Conservation (phyloP, 176 grass and related monocot species). For the Oryza brachyantha region DNA sequence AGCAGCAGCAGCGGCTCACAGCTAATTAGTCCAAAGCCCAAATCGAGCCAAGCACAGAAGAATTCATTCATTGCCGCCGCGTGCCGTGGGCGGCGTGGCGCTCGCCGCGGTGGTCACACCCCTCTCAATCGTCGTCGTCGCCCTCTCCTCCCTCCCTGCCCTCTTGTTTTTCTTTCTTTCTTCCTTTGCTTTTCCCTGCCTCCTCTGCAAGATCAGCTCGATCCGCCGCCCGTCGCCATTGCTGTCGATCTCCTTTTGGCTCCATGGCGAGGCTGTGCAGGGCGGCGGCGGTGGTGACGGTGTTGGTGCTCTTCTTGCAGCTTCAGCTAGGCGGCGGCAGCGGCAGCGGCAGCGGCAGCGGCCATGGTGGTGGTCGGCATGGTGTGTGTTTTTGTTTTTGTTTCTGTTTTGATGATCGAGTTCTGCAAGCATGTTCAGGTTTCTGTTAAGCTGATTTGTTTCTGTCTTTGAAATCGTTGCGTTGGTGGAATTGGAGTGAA, state of each 20-base stretch:
- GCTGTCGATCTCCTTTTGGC: neutral
- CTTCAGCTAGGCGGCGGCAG: neutral
- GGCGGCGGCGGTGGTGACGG: neutral
- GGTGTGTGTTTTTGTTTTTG: neutral
- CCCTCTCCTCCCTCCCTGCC: neutral
- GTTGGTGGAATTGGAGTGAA: neutral
- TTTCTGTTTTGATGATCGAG: neutral
- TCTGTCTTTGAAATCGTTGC: neutral
- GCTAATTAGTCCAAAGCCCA: neutral
- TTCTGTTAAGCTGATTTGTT: neutral
- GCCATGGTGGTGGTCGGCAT: slow-evolving; percentile 14
- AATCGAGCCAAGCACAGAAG: neutral
- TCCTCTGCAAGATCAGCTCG: neutral
- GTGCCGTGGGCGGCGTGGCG: slow-evolving; percentile 19
- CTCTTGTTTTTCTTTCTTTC: neutral
- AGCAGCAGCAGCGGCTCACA: neutral
- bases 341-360: slow-evolving; percentile 25
- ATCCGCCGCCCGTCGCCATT: neutral
- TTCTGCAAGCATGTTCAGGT: neutral
- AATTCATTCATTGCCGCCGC: neutral
- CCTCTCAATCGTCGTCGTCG: neutral
- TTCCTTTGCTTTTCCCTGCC: too few species aligned
- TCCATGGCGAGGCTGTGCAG: slow-evolving; percentile 18
- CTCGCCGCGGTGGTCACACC: neutral
- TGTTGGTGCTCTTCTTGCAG: neutral